phyloP scores from a whole-genome alignment of 2,329 filamentous ascomycete genomes.

The Metarhizium anisopliae region DNA sequence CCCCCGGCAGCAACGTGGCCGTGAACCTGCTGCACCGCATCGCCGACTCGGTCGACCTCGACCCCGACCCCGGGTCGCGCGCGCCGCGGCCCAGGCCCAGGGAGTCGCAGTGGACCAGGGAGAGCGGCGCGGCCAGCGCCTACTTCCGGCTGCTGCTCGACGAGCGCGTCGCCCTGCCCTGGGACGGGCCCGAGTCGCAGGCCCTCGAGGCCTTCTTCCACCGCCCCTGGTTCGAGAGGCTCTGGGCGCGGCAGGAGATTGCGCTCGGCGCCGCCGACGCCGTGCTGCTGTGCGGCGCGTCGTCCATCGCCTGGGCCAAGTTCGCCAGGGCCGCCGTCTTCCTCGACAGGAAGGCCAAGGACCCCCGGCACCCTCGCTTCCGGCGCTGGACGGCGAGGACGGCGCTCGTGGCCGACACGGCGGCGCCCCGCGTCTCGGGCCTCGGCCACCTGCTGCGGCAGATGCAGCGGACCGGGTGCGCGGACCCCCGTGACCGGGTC shows the following conservation, averaged over 20 bases:
- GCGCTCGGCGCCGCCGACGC: not conserved
- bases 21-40: not conserved
- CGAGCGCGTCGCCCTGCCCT: not conserved
- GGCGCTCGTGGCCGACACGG: not conserved
- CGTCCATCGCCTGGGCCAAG: not conserved
- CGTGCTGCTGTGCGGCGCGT: not conserved
- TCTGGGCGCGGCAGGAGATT: not conserved
- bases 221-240: not conserved
- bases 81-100: not conserved
- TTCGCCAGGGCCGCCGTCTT: not conserved
- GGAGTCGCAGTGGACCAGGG: not conserved
- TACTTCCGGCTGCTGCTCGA: not conserved
- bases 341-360: not conserved
- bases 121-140: not conserved
- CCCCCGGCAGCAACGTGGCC: not conserved
- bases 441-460: not conserved
- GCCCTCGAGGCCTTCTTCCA: not conserved
- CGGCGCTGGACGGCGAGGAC: not conserved
- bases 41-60: not conserved
- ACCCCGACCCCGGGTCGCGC: not conserved
- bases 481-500: not conserved
- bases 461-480: not conserved
- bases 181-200: not conserved
- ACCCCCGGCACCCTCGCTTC: not conserved
- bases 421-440: not conserved